These are phyloP conservation scores for Xylaria acuta DNA, from an alignment of 495 filamentous ascomycete genomes.

Conservation along the genomic window DNA sequence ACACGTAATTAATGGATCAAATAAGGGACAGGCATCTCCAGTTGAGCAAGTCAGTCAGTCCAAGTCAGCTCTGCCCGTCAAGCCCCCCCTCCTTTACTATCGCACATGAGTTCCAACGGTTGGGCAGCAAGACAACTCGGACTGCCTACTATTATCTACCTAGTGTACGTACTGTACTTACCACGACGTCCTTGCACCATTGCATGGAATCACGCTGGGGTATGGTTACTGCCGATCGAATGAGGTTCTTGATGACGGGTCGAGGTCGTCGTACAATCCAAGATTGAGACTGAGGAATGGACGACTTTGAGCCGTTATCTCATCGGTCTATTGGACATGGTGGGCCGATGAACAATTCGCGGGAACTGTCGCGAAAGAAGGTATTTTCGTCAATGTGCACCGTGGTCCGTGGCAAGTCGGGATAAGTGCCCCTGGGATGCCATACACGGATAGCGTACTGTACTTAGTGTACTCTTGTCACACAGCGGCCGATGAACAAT, in stretches of 20 bases:
- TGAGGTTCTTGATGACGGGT: background rate
- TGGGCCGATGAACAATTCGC: background rate
- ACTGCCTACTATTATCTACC: constrained; percentile 2
- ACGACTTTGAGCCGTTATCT: background rate
- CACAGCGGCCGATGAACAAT: background rate
- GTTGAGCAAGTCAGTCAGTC: background rate
- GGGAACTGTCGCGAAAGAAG: background rate
- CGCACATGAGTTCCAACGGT: constrained; percentile 7
- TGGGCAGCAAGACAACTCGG: constrained; percentile 21
- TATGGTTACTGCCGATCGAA: background rate
- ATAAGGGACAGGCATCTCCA: constrained; percentile 7
- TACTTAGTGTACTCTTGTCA: no score
- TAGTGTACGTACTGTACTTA: background rate
- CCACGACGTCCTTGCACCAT: background rate
- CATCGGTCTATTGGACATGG: background rate
- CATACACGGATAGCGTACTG: background rate
- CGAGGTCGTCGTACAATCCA: background rate
- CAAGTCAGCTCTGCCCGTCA: background rate
- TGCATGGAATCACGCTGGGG: background rate
- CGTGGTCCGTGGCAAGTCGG: background rate
- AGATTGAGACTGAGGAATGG: background rate
- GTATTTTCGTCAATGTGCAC: background rate
- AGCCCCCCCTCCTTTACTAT: background rate
- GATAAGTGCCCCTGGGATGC: background rate
- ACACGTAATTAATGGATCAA: background rate